Conservation (phyloP, 2,329 filamentous ascomycete species). For the Seiridium cupressi region DNA sequence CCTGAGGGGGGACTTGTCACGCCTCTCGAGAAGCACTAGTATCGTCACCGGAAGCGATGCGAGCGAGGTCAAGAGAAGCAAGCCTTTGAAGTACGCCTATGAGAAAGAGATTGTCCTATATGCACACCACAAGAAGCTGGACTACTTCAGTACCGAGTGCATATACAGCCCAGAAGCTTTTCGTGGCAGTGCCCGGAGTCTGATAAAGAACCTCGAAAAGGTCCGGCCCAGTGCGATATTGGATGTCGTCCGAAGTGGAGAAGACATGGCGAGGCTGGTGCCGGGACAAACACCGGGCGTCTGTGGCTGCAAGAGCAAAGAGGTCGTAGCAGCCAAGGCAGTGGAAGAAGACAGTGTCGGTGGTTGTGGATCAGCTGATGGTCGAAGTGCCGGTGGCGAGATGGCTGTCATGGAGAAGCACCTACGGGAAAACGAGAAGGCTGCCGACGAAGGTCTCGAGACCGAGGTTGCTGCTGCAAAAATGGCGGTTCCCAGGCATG, state of each 20-base stretch:
- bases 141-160: constrained; percentile 98
- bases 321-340: constrained; percentile 25
- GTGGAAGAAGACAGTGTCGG: constrained; percentile 57
- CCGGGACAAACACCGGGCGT: constrained; percentile 53
- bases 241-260: constrained; percentile 90
- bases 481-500: constrained; percentile 31
- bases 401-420: constrained; percentile 80
- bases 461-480: constrained; percentile 56
- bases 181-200: constrained; percentile 80
- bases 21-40: constrained; percentile 82
- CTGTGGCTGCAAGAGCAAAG: constrained; percentile 45
- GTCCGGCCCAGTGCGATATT: constrained; percentile 92
- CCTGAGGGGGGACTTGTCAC: constrained; percentile 82
- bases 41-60: constrained; percentile 77
- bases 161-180: constrained; percentile 98
- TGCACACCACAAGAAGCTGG: constrained; percentile 91
- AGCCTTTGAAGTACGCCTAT: constrained; percentile 96
- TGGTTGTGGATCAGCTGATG: constrained; percentile 73
- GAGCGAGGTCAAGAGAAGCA: constrained; percentile 92
- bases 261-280: constrained; percentile 92
- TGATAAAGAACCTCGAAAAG: constrained; percentile 94
- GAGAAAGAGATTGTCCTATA: constrained; percentile 99
- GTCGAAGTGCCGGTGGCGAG: constrained; percentile 66
- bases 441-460: constrained; percentile 58
- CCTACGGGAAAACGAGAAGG: constrained; percentile 62